Evolutionary conservation across 345 rosid species (phyloP), one percentile per base, ranked within the genome.

Genomic region (Eucalyptus albens): DNA sequence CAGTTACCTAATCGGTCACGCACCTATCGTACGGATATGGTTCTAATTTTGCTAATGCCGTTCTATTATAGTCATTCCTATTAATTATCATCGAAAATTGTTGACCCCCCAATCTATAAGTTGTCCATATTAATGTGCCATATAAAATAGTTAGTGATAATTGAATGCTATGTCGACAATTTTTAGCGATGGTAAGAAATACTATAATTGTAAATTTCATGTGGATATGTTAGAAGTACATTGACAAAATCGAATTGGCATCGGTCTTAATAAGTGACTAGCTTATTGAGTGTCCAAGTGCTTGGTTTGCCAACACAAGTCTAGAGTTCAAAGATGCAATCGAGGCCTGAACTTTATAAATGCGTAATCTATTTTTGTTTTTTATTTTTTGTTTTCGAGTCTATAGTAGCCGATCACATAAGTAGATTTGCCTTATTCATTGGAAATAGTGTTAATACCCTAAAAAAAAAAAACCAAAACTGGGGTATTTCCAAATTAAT

Each of bases 221-320:
- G 6, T 2, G 1, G 4, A 37, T 3, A 40, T 11, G 2, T 11
- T 21, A 21, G 2, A 8, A 6, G 2, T 77, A 11, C 3, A 40
- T 77, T 1, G 29, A 22, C 15, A 40, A 40, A 19, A 12, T 5
- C 3, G 15, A 21, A 77, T 77, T 21, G 27, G 11, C 9, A 11
- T 37, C 15, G 3, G 4, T 72, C 26, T 77, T 40, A 19, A 77
- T 37, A 8, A 77, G 45, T 11, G 83, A 40, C 8, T n/a, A n/a
- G 40, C 40, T 8, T n/a, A 8, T 65, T 15, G 37, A 65, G 40
- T 15, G 19, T n/a, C 10, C 27, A 37, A 22, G 45, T 1, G 1
- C 27, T 77, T 40, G 47, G 5, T 21, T 0, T 1, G 47, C 6
- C 47, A 24, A 77, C 85, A 77, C 3, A 7, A 21, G 47, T 77